Percentiles rank a stretch among this genome's conserved stretches.
Evolutionary conservation across 1,284 basidiomycete species (phyloP).

Genomic region (Sphaerobolus stellatus): DNA sequence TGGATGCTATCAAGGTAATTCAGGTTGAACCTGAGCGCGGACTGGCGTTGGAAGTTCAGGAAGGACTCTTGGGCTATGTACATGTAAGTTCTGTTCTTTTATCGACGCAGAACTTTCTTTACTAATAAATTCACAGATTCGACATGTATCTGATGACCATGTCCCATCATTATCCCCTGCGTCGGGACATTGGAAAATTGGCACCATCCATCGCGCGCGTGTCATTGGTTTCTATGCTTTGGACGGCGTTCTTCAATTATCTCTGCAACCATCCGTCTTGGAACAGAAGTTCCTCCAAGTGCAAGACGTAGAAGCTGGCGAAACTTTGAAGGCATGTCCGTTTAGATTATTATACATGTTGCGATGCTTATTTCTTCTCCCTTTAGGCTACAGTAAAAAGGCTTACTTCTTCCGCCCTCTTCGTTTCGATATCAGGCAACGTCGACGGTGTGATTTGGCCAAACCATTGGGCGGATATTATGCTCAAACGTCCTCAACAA

Average conservation of each 20-base stretch:
- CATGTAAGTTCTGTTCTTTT: conserved; percentile 60
- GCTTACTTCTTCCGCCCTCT: conserved; percentile 76
- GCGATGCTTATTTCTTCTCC: not conserved
- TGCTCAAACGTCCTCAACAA: conserved; percentile 88
- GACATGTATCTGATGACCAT: conserved; percentile 91
- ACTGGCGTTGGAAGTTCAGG: conserved; percentile 64
- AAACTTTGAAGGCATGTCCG: conserved; percentile 60
- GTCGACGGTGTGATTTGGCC: conserved; percentile 95
- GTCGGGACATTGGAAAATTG: conserved; percentile 78
- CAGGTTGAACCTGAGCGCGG: conserved; percentile 83
- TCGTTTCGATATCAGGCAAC: conserved; percentile 81
- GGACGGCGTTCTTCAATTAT: conserved; percentile 88
- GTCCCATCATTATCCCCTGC: conserved; percentile 69
- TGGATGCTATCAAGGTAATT: conserved; percentile 73
- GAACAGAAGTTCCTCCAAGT: conserved; percentile 88
- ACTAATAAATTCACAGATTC: conserved; percentile 63
- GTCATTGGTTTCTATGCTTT: conserved; percentile 87
- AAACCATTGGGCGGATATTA: conserved; percentile 92
- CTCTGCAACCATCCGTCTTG: conserved; percentile 80
- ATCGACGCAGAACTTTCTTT: not conserved
- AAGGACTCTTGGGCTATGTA: conserved; percentile 74
- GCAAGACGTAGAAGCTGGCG: conserved; percentile 81
- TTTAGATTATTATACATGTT: not conserved
- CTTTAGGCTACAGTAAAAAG: conserved; percentile 73
- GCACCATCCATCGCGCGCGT: conserved; percentile 81